These are phyloP conservation scores for button mushroom (Agaricus bisporus) DNA, from an alignment of 768 basidiomycete genomes.

Conservation along the genomic window DNA sequence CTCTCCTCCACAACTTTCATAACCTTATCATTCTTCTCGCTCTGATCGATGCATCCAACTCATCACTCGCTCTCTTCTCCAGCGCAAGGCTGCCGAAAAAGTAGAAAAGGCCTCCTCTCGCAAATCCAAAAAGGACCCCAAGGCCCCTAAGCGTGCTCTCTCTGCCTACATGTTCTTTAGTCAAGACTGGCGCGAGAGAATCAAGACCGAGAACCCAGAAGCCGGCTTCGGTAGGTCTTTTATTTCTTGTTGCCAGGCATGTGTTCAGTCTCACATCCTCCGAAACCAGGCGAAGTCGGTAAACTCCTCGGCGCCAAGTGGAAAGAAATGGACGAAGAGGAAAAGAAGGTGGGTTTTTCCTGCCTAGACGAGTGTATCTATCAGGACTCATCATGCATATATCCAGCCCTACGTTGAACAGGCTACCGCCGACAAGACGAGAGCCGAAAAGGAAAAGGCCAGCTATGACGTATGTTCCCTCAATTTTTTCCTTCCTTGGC, in stretches of 20 bases:
- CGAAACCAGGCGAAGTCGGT: slow-evolving; percentile 72
- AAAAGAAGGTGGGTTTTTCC: slow-evolving; percentile 71
- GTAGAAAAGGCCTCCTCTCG: slow-evolving; percentile 46
- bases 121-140: slow-evolving; percentile 72
- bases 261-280: neutral
- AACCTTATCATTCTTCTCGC: neutral
- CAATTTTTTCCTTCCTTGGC: neutral
- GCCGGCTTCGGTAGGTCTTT: slow-evolving; percentile 73
- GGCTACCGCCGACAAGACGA: slow-evolving; percentile 80
- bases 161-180: slow-evolving; percentile 99
- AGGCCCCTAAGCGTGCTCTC: slow-evolving; percentile 85
- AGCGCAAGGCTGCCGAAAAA: slow-evolving; percentile 78
- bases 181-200: slow-evolving; percentile 91
- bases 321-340: slow-evolving; percentile 89
- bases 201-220: slow-evolving; percentile 94
- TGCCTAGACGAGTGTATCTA: slow-evolving; percentile 1
- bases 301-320: slow-evolving; percentile 94
- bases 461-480: slow-evolving; percentile 31
- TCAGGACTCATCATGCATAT: slow-evolving; percentile 8
- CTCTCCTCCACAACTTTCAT: neutral
- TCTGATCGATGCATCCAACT: slow-evolving; percentile 8
- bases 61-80: slow-evolving; percentile 10
- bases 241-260: slow-evolving; percentile 6
- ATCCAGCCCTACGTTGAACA: slow-evolving; percentile 80
- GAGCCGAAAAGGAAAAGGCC: slow-evolving; percentile 78